phyloP scores from a whole-genome alignment of 768 basidiomycete genomes.

The Piloderma croceum region DNA sequence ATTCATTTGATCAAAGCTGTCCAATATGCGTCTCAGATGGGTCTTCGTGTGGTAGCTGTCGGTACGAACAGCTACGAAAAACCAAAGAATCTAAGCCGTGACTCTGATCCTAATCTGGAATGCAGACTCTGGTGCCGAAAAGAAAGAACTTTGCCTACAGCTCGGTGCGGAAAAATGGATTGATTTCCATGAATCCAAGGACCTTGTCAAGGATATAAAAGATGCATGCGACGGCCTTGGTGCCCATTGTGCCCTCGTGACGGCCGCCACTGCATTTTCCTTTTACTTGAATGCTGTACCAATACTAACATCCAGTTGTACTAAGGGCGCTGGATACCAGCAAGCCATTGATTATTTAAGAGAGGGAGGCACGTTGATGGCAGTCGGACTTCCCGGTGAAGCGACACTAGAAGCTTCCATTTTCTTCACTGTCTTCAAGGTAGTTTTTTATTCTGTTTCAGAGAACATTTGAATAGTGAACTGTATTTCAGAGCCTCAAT shows the following conservation, averaged over 20 bases:
- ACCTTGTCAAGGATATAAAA: constrained; percentile 62
- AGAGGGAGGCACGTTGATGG: constrained; percentile 66
- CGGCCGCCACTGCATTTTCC: constrained; percentile 15
- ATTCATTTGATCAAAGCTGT: constrained; percentile 45
- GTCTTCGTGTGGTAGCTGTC: constrained; percentile 75
- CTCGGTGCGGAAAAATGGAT: constrained; percentile 76
- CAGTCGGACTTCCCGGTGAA: constrained; percentile 66
- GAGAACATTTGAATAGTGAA: constrained; percentile 26
- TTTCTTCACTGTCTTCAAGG: constrained; percentile 68
- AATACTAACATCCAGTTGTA: constrained; percentile 13
- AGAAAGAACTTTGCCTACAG: constrained; percentile 50
- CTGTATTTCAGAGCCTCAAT: constrained; percentile 41
- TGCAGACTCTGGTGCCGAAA: constrained; percentile 68
- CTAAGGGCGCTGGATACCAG: constrained; percentile 27
- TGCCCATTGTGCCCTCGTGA: constrained; percentile 64
- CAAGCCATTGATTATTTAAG: constrained; percentile 75
- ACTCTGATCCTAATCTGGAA: too few species aligned
- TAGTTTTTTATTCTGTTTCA: constrained; percentile 26
- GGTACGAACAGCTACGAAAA: too few species aligned
- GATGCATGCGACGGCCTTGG: constrained; percentile 61
- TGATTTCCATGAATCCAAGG: constrained; percentile 66
- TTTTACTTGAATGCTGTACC: constrained; percentile 18
- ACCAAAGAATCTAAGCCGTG: too few species aligned
- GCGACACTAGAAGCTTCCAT: constrained; percentile 56
- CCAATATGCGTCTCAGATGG: constrained; percentile 76